Base-by-base conservation (phyloP, 306 rosid species). In the Begonia loranthoides region DNA sequence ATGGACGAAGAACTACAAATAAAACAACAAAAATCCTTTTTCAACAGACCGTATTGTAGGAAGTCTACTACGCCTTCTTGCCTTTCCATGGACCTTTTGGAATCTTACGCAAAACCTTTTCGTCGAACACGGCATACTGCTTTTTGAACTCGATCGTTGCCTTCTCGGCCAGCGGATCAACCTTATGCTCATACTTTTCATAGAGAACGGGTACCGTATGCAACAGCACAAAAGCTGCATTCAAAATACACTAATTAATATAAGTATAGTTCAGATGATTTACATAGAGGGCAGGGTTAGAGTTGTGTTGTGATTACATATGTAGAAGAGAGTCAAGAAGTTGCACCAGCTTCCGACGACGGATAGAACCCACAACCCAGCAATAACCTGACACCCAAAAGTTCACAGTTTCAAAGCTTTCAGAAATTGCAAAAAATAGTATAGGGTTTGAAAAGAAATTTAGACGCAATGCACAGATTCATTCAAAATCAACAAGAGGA, bases 271-370 rank as follows among this genome's bases (percentile, higher is more conserved):
- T 15, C 12, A 10, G 12, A 24, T 43, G 0, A 43, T 43, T 43
- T 10, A 4, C 6, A 9, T 43, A 43, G 2, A 43, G 15, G 14
- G 3, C 12, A 43, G 15, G n/a, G 47, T 28, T 28, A 56, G 11
- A 34, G 7, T 50, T 6, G 1, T 14, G 41, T 41, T 17, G 41
- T 22, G 21, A n/a, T 80, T 83, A 83, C 99, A 77, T 72, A 92
- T 80, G 56, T 92, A 92, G 70, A 86, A 78, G 76, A 92, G 62
- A 16, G 99, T 92, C 82, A 92, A 65, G 84, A 92, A 92, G 70
- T 78, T 86, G 74, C 67, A 60, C 46, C 76, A 80, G 55, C 73
- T 56, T 1, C 99, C 99, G 50, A 76, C 66, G 45, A 90, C 65
- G 13, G 99, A 86, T 56, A 80, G 66, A 61, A 74, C 68, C 95